phyloP scores from a whole-genome alignment of 1,139 yeast species.

The Suhomyces kunorum region DNA sequence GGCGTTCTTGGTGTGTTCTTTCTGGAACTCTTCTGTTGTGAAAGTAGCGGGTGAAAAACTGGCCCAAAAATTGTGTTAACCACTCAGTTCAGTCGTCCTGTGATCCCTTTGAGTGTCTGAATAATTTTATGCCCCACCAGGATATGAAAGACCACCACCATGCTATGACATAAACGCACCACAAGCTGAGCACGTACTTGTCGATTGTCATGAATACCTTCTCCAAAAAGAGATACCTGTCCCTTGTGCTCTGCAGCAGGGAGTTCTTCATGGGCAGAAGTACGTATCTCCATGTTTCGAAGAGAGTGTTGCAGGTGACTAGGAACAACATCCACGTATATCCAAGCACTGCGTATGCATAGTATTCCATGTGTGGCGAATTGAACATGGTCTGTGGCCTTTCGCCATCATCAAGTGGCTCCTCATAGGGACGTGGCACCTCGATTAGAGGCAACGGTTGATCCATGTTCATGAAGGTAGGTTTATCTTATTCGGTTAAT shows the following conservation, averaged over 20 bases:
- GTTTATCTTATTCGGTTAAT: too few relatives aligned
- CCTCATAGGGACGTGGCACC: slow-evolving; percentile 15
- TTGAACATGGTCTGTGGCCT: slow-evolving; percentile 21
- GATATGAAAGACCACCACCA: slow-evolving; percentile 81
- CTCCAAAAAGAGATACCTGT: slow-evolving; percentile 18
- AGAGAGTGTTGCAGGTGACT: slow-evolving; percentile 44
- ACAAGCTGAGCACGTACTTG: slow-evolving; percentile 51
- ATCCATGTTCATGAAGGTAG: not conserved
- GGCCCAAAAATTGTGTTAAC: too few relatives aligned
- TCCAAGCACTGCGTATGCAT: slow-evolving; percentile 40
- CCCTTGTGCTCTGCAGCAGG: slow-evolving; percentile 12
- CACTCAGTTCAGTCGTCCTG: slow-evolving; percentile 18
- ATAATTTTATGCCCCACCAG: slow-evolving; percentile 77
- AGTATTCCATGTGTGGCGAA: slow-evolving; percentile 11
- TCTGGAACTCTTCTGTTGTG: too few relatives aligned
- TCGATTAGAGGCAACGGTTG: slow-evolving; percentile 21
- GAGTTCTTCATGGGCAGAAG: slow-evolving; percentile 31
- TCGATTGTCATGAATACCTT: slow-evolving; percentile 30
- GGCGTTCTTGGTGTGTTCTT: too few relatives aligned
- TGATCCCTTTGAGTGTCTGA: slow-evolving; percentile 70
- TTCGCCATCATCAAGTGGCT: slow-evolving; percentile 14
- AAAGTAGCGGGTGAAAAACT: too few relatives aligned
- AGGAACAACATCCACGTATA: slow-evolving; percentile 45
- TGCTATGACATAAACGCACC: slow-evolving; percentile 57
- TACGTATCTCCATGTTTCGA: slow-evolving; percentile 47